Base-by-base conservation (phyloP, 2,329 filamentous ascomycete species). In the Colletotrichum costaricense region DNA sequence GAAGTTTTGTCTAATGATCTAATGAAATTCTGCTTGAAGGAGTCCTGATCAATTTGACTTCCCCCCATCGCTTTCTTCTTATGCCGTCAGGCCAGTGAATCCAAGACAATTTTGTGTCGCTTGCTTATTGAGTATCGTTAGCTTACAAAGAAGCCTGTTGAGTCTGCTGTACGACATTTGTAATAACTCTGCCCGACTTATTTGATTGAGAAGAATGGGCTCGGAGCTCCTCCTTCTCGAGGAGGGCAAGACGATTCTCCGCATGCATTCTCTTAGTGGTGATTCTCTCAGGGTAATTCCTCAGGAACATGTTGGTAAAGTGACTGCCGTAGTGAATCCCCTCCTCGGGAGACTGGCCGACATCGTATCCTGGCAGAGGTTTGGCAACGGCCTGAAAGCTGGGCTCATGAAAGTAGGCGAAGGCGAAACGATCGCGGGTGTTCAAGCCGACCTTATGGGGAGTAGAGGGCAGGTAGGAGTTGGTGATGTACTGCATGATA, bases 371-470 rank as follows among this genome's bases (percentile, higher is more conserved):
- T 0, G 80, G 79, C 8, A 88, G 78, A 0, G 86, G 85, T 76
- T 82, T 83, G 16, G 86, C 71, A 11, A 86, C 81, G 1, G 85
- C 80, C 24, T 84, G 81, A 76, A 88, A 88, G 77, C 83, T 86
- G 26, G 86, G 86, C 78, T 88, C 86, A 72, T 88, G 86, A 76
- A 88, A 88, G 75, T 88, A 88, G 5, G 86, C 86, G 75, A 87
- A 86, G 0, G 86, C 82, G 52, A 85, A 87, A 5, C 86, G 82
- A 76, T 88, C 85, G 4, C 79, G 76, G 1, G 80, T 84, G 77
- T 88, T 88, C 62, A 88, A 80, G 2, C 86, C 86, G 52, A 88
- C 86, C 77, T 88, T 88, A 79, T 88, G 86, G 2, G 83, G 85
- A 0, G 86, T 88, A 2, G 86, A 86, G 4, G 81, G 84, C 6